Evolutionary conservation across 306 rosid species (phyloP).

Genomic region (Vicia faba): DNA sequence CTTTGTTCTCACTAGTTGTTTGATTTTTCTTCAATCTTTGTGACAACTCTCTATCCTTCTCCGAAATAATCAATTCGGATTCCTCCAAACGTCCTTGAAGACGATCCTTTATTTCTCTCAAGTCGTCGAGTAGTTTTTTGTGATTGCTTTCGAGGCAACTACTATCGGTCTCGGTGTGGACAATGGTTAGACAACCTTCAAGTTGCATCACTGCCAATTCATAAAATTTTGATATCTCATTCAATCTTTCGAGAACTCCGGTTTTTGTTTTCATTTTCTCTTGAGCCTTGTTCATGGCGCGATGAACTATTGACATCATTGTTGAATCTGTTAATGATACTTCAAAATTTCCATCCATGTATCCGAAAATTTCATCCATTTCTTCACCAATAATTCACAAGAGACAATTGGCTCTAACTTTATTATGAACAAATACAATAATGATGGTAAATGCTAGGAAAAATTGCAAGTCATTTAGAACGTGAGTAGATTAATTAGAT

Average conservation of each 20-base stretch:
- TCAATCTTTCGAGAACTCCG: conserved; percentile 68
- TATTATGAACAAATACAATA: background rate
- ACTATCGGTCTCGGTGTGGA: conserved; percentile 56
- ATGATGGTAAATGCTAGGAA: background rate
- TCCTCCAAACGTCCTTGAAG: conserved; percentile 70
- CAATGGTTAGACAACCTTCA: conserved; percentile 80
- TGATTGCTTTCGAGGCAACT: conserved; percentile 53
- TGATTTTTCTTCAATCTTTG: conserved; percentile 42
- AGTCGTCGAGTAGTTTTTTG: conserved; percentile 63
- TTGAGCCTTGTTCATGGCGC: conserved; percentile 84
- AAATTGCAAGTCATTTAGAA: conserved; percentile 10
- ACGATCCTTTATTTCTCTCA: conserved; percentile 66
- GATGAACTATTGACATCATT: conserved; percentile 81
- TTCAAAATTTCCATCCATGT: conserved; percentile 47
- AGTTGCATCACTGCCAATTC: conserved; percentile 88
- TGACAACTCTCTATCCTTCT: conserved; percentile 66
- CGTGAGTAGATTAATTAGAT: conserved; percentile 24
- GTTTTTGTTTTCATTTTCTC: conserved; percentile 66
- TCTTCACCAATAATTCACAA: background rate
- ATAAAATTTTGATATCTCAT: conserved; percentile 81
- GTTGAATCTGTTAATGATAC: conserved; percentile 78
- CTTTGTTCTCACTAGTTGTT: background rate
- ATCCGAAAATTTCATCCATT: conserved; percentile 64
- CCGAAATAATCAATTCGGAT: conserved; percentile 61
- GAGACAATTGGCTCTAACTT: background rate